A percentile compares a stretch with the other conserved stretches of the same genome.
Conservation (phyloP, 768 basidiomycete species). For the Pleurotus pulmonarius region DNA sequence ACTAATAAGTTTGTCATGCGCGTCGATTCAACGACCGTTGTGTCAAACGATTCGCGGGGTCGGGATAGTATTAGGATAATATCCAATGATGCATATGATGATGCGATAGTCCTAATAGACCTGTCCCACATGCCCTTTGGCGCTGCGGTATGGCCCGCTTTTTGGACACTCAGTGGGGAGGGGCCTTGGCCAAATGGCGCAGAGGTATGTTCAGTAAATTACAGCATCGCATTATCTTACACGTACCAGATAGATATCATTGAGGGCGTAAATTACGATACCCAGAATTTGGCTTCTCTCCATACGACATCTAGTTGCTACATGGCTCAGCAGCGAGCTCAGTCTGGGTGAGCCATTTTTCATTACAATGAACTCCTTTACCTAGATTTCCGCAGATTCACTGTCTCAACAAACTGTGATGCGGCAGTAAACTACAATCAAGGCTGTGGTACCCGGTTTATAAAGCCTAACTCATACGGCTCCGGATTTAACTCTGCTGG, state of each 20-base stretch:
- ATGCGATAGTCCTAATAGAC: slow-evolving; percentile 48
- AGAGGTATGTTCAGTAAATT: slow-evolving; percentile 30
- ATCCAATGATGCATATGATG: slow-evolving; percentile 39
- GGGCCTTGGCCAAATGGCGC: slow-evolving; percentile 62
- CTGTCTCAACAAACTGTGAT: slow-evolving; percentile 45
- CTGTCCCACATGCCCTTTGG: slow-evolving; percentile 59
- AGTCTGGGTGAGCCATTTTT: slow-evolving; percentile 40
- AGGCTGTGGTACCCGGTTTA: slow-evolving; percentile 55
- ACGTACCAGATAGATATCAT: slow-evolving; percentile 3
- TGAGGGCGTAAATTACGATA: slow-evolving; percentile 46
- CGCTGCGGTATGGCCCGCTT: slow-evolving; percentile 61
- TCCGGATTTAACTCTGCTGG: slow-evolving; percentile 41
- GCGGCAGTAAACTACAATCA: slow-evolving; percentile 46
- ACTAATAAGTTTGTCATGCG: slow-evolving; percentile 53
- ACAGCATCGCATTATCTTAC: neutral
- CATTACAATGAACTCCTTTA: too few relatives aligned
- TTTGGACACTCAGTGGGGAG: slow-evolving; percentile 48
- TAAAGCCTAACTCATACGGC: slow-evolving; percentile 39
- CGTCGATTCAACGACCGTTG: slow-evolving; percentile 39
- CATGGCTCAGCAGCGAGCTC: slow-evolving; percentile 35
- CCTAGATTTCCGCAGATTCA: too few relatives aligned
- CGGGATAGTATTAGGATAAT: slow-evolving; percentile 54
- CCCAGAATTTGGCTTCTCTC: slow-evolving; percentile 45
- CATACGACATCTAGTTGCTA: slow-evolving; percentile 50
- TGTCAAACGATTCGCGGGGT: slow-evolving; percentile 37